Evolutionary conservation across 345 rosid species (phyloP).

Genomic region (Trapa incisa): DNA sequence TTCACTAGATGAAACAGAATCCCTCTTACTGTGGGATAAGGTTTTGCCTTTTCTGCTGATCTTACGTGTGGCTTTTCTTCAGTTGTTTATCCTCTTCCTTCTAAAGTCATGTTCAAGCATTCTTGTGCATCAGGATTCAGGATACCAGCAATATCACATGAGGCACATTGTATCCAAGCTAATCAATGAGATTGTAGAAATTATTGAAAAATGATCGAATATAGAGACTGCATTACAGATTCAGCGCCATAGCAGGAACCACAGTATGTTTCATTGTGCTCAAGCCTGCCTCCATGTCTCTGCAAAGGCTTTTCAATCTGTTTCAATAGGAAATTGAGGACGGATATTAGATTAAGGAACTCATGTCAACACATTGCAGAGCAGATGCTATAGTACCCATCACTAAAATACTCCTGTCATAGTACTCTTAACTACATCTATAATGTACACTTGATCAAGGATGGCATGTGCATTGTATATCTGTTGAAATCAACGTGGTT

Average conservation of each 20-base stretch:
- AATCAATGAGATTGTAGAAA: not conserved
- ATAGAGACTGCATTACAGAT: constrained; percentile 32
- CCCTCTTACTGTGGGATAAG: no score
- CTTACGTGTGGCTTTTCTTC: no score
- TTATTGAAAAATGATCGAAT: not conserved
- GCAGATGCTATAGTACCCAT: not conserved
- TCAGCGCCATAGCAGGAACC: constrained; percentile 95
- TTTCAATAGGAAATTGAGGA: constrained; percentile 14
- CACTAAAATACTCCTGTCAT: not conserved
- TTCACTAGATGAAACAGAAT: no score
- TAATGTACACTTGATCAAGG: not conserved
- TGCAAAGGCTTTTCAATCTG: constrained; percentile 91
- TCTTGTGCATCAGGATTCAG: not conserved
- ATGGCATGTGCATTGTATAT: not conserved
- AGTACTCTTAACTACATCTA: not conserved
- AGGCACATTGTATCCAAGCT: not conserved
- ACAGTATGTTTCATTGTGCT: constrained; percentile 89
- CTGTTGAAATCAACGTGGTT: not conserved
- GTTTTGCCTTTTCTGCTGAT: no score
- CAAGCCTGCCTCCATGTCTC: constrained; percentile 94
- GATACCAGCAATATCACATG: not conserved
- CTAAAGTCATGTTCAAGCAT: not conserved
- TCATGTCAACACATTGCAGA: not conserved
- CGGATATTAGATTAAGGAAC: not conserved
- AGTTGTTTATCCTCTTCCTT: no score